Evolutionary conservation across 2,329 filamentous ascomycete genomes (phyloP).

Genomic region (Amesomyces nigricolor): DNA sequence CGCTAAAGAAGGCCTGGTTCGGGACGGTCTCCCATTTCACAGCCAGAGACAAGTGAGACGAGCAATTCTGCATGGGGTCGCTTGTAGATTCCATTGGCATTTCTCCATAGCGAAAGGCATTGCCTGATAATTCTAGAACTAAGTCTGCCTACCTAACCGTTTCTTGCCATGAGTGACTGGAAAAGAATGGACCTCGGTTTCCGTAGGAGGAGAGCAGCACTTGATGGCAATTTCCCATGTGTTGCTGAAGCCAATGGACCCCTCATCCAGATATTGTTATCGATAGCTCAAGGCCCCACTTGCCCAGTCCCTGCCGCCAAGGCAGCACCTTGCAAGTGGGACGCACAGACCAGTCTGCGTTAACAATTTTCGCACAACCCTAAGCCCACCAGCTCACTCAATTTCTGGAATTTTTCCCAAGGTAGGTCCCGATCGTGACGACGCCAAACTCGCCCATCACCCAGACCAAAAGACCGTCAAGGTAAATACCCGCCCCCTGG

Average conservation of each 20-base stretch:
- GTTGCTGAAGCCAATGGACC: neutral
- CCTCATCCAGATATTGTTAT: neutral
- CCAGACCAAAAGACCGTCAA: conserved; percentile 27
- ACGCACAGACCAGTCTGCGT: conserved; percentile 19
- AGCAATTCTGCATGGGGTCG: neutral
- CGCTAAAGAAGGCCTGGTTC: neutral
- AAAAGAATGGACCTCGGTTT: too few species aligned
- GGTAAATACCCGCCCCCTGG: conserved; percentile 18
- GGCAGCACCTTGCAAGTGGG: neutral
- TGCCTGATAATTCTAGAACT: neutral
- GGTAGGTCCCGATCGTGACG: conserved; percentile 26
- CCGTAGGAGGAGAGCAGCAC: too few species aligned
- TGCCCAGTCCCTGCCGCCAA: conserved; percentile 8
- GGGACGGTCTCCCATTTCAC: neutral
- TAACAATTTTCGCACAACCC: conserved; percentile 29
- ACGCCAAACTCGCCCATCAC: conserved; percentile 27
- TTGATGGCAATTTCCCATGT: too few species aligned
- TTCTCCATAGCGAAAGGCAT: neutral
- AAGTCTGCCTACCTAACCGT: neutral
- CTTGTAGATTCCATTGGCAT: neutral
- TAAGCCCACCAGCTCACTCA: conserved; percentile 27
- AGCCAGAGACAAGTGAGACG: neutral
- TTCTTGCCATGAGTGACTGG: neutral
- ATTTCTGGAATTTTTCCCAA: conserved; percentile 27
- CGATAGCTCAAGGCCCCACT: conserved; percentile 1